These are phyloP conservation scores for Isoetes taiwanensis DNA, from an alignment of 75 land plant species.

Conservation along the genomic window DNA sequence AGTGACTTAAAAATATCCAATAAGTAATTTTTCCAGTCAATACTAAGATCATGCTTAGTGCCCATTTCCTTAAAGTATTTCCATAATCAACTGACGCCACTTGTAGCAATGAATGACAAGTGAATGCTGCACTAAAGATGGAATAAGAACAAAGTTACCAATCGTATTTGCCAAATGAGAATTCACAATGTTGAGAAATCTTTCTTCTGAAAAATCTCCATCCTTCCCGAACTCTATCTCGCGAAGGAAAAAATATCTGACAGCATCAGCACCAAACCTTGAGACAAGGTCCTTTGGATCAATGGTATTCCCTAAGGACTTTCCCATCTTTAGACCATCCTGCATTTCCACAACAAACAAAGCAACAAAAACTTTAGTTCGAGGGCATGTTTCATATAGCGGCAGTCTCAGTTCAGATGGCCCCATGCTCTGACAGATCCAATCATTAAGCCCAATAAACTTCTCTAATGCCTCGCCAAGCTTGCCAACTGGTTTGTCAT, in stretches of 20 bases:
- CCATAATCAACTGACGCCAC: too few species aligned
- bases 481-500: too few species aligned
- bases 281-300: conserved; percentile 78
- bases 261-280: conserved; percentile 88
- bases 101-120: background rate
- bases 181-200: conserved; percentile 80
- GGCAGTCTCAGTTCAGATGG: too few species aligned
- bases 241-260: conserved; percentile 81
- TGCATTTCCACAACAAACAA: conserved; percentile 20
- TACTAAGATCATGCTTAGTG: too few species aligned
- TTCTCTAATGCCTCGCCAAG: too few species aligned
- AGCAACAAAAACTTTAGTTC: background rate
- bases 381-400: too few species aligned
- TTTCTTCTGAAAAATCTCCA: conserved; percentile 91
- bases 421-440: too few species aligned
- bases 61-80: too few species aligned
- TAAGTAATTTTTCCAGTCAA: too few species aligned
- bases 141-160: conserved; percentile 30
- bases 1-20: too few species aligned
- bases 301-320: conserved; percentile 88
- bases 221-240: conserved; percentile 95
- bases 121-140: background rate
- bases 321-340: conserved; percentile 99
- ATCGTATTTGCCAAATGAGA: conserved; percentile 94
- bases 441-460: too few species aligned